Base-by-base conservation (phyloP, 805 yeast species). In the Candida vaughaniae region DNA sequence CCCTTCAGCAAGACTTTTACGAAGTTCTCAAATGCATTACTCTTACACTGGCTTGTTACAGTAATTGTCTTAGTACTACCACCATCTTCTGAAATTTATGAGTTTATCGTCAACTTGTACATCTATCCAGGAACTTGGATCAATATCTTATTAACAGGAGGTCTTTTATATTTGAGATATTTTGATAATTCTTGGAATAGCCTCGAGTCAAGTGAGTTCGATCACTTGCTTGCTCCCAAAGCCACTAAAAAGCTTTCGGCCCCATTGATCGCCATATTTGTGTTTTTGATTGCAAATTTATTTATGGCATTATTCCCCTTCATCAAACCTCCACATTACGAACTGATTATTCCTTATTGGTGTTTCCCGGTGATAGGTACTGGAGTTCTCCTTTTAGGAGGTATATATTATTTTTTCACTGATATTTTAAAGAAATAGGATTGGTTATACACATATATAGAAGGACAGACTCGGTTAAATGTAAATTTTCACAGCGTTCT, bases 71-170 rank as follows among this genome's bases (percentile, higher is more conserved):
- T 80, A 18, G 57, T 77, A 3, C 63, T 70, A 0, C 85, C 85
- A 2, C 85, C 85, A 5, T 74, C 81, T 14, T 73, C 81, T 5
- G 80, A 78, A 32, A 78, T 80, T 18, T 80, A 79, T 55, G 80
- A 79, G 50, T 75, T 80, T 45, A 73, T 80, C 10, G 77, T 80
- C 33, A 81, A 80, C 46, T 56, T 78, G 43, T 76, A 78, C 53
- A 72, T 82, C 2, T 80, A 80, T 39, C 85, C 86, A 1, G 79
- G 80, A 0, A 74, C 85, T 2, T 69, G 81, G 71, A 69, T 80
- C 41, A 77, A 77, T 38, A 51, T 74, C 8, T 52, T 74, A 11
- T 69, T 80, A 7, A 68, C 83, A 0, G 49, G 56, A 1, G 85
- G 85, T 0, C 56, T 80, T 31, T 43, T 77, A 2, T 78, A 76